Conservation (phyloP, 129 eudicot species). For the Tagetes patula region DNA sequence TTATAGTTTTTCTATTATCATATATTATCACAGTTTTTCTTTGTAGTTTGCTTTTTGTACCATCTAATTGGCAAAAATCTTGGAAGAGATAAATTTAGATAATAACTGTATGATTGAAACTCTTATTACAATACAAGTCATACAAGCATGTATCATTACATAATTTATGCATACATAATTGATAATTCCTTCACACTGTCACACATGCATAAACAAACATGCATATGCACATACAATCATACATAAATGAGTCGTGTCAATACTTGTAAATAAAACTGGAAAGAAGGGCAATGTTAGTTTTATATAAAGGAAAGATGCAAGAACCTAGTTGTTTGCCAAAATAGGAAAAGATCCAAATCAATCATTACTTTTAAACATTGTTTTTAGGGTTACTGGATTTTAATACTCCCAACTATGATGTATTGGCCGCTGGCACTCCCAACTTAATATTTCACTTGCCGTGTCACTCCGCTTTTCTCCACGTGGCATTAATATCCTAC, state of each 20-base stretch:
- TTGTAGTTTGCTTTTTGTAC: slow-evolving; percentile 9
- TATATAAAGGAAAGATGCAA: slow-evolving; percentile 17
- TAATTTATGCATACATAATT: not conserved
- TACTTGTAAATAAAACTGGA: slow-evolving; percentile 28
- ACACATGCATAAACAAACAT: not conserved
- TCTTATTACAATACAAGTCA: not conserved
- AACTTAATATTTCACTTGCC: too few relatives aligned
- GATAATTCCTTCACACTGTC: not conserved
- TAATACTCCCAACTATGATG: too few relatives aligned
- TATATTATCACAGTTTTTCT: not conserved
- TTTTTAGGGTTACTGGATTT: too few relatives aligned
- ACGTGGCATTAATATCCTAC: too few relatives aligned
- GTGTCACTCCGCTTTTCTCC: too few relatives aligned
- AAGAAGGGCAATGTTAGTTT: slow-evolving; percentile 31
- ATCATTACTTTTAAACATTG: slow-evolving; percentile 1
- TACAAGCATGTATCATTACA: not conserved
- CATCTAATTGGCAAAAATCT: slow-evolving; percentile 12
- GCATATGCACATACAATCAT: not conserved
- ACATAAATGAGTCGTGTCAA: slow-evolving; percentile 7
- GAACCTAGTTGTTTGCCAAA: slow-evolving; percentile 60
- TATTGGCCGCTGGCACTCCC: too few relatives aligned
- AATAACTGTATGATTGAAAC: slow-evolving; percentile 19
- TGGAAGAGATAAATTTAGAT: slow-evolving; percentile 18
- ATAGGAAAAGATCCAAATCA: slow-evolving; percentile 43
- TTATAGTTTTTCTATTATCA: not conserved